These are phyloP conservation scores for Colletotrichum acutatum DNA, from an alignment of 2,329 filamentous ascomycete species.

Conservation along the genomic window DNA sequence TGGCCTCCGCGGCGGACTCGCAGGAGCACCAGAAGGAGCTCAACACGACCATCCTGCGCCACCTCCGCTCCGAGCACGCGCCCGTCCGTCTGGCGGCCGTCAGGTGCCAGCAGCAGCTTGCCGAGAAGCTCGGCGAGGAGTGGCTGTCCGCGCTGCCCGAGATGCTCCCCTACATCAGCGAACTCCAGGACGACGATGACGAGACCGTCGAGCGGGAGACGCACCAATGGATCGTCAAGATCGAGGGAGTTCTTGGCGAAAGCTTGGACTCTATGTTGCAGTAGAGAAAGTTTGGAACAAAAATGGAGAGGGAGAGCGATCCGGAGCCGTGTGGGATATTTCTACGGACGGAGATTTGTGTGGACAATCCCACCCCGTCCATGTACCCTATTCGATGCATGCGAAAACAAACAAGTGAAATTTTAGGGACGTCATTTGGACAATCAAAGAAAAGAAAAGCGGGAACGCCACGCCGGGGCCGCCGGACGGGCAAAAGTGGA, in stretches of 20 bases:
- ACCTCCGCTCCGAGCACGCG: conserved; percentile 78
- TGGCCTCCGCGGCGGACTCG: conserved; percentile 84
- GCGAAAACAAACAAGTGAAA: not conserved
- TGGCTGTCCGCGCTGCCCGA: conserved; percentile 92
- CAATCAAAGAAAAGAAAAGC: not conserved
- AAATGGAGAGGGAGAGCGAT: not conserved
- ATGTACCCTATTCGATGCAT: not conserved
- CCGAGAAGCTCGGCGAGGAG: conserved; percentile 86
- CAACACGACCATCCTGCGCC: conserved; percentile 81
- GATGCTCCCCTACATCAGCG: conserved; percentile 96
- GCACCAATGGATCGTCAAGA: conserved; percentile 87
- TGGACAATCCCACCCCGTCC: not conserved
- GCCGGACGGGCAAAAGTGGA: conserved; percentile 6
- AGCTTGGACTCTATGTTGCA: conserved; percentile 92
- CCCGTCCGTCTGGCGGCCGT: conserved; percentile 84
- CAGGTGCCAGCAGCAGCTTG: conserved; percentile 82
- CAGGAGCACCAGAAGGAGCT: conserved; percentile 92
- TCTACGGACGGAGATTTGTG: not conserved
- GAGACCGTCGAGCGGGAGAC: conserved; percentile 92
- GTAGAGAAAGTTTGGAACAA: conserved; percentile 55
- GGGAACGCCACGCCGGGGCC: not conserved
- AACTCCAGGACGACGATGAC: conserved; percentile 96
- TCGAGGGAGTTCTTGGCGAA: conserved; percentile 91
- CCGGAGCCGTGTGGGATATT: not conserved
- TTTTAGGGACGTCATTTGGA: conserved; percentile 14